Conservation (phyloP, 345 rosid species). For the Conringia planisiliqua region DNA sequence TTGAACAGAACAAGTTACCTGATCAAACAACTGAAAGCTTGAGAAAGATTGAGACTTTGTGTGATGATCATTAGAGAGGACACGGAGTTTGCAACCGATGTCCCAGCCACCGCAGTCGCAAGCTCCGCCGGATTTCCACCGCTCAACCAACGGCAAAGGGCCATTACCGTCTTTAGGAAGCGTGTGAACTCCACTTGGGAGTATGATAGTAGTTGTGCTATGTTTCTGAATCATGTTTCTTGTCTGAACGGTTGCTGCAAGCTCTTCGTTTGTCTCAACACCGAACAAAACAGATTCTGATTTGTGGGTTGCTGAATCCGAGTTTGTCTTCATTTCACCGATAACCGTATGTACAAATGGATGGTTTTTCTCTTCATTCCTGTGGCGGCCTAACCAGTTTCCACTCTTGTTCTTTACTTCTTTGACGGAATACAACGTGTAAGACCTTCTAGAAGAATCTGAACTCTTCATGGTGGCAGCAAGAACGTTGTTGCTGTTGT, state of each 20-base stretch:
- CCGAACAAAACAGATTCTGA: slow-evolving; percentile 66
- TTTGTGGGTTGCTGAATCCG: slow-evolving; percentile 28
- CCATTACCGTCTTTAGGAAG: slow-evolving; percentile 50
- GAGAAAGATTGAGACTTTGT: slow-evolving; percentile 23
- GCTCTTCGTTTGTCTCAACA: slow-evolving; percentile 48
- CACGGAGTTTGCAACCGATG: slow-evolving; percentile 67
- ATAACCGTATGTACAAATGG: slow-evolving; percentile 50
- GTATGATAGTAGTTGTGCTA: slow-evolving; percentile 43
- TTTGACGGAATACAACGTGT: slow-evolving; percentile 59
- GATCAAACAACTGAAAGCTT: slow-evolving; percentile 48
- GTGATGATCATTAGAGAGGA: slow-evolving; percentile 42
- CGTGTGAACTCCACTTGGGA: slow-evolving; percentile 80
- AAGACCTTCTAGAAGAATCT: slow-evolving; percentile 38
- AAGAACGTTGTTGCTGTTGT: slow-evolving; percentile 56
- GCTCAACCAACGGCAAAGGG: slow-evolving; percentile 64
- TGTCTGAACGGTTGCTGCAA: slow-evolving; percentile 60
- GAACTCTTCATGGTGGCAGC: slow-evolving; percentile 60
- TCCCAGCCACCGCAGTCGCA: slow-evolving; percentile 99
- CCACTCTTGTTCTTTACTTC: slow-evolving; percentile 56
- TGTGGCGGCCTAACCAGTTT: slow-evolving; percentile 58
- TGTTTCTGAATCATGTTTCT: slow-evolving; percentile 16
- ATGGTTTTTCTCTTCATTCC: slow-evolving; percentile 46
- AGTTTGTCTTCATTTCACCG: slow-evolving; percentile 56
- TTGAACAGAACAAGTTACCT: slow-evolving; percentile 42
- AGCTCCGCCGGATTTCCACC: slow-evolving; percentile 74